Evolutionary conservation across 306 rosid genomes (phyloP).

Genomic region (Lathyrus oleraceus): DNA sequence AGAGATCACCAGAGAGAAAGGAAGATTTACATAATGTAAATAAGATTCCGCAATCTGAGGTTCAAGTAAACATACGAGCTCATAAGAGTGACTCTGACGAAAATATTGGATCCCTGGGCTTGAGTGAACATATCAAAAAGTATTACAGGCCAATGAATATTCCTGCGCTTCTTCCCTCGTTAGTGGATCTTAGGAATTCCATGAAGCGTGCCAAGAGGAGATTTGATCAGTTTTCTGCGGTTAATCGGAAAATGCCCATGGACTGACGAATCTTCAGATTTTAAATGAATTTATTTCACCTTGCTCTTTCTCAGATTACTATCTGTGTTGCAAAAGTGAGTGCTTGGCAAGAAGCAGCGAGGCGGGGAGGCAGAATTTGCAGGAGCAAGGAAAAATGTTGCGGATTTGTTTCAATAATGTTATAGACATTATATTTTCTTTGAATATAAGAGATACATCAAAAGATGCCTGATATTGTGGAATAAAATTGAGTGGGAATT

Average conservation of each 20-base stretch:
- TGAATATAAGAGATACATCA: slow-evolving; percentile 37
- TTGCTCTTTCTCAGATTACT: slow-evolving; percentile 14
- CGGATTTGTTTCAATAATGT: slow-evolving; percentile 4
- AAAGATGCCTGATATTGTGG: slow-evolving; percentile 21
- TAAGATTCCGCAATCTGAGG: slow-evolving; percentile 32
- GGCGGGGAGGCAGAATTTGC: slow-evolving; percentile 26
- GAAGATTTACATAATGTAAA: slow-evolving; percentile 27
- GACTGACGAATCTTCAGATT: slow-evolving; percentile 15
- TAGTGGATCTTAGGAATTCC: slow-evolving; percentile 56
- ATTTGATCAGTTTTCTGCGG: slow-evolving; percentile 16
- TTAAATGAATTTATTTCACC: slow-evolving; percentile 18
- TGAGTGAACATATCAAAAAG: slow-evolving; percentile 52
- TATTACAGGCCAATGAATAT: slow-evolving; percentile 70
- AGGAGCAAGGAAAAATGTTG: slow-evolving; percentile 19
- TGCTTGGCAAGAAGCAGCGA: slow-evolving; percentile 19
- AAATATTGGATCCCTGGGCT: slow-evolving; percentile 54
- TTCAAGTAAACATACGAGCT: slow-evolving; percentile 40
- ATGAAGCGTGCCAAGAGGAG: slow-evolving; percentile 62
- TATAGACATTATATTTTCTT: slow-evolving; percentile 1
- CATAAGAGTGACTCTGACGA: slow-evolving; percentile 31
- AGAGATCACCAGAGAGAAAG: slow-evolving; percentile 31
- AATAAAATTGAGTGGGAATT: background rate
- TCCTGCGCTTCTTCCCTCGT: slow-evolving; percentile 77
- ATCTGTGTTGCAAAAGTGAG: background rate
- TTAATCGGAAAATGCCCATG: slow-evolving; percentile 15